A percentile compares a stretch with the other conserved stretches of the same genome.
phyloP scores from a whole-genome alignment of 495 filamentous ascomycete genomes.

The Poronia punctata region DNA sequence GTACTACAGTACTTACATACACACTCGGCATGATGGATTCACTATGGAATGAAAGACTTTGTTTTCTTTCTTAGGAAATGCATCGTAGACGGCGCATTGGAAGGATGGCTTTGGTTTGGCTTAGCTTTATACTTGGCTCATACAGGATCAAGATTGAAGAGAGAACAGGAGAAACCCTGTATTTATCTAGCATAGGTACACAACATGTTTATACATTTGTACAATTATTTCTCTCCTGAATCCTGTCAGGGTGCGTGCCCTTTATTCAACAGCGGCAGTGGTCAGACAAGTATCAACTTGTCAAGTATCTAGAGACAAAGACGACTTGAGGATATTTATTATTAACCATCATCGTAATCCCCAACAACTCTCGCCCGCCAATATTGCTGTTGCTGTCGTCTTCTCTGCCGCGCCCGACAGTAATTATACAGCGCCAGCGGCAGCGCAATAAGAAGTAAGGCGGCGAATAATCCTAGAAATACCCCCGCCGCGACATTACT shows the following conservation, averaged over 20 bases:
- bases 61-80: conserved; percentile 5
- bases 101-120: neutral
- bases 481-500: conserved; percentile 2
- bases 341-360: too few relatives aligned
- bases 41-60: conserved; percentile 6
- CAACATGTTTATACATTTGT: too few relatives aligned
- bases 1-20: neutral
- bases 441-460: conserved; percentile 1
- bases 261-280: too few relatives aligned
- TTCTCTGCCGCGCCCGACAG: conserved; percentile 2
- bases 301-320: too few relatives aligned
- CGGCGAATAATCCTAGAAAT: conserved; percentile 5
- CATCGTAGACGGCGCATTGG: conserved; percentile 15
- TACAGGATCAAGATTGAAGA: conserved; percentile 11
- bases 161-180: conserved; percentile 12
- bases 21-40: conserved; percentile 7
- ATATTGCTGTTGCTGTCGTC: too few relatives aligned
- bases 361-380: too few relatives aligned
- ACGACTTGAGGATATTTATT: too few relatives aligned
- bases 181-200: too few relatives aligned
- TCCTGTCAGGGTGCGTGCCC: too few relatives aligned
- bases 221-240: too few relatives aligned
- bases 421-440: conserved; percentile 5
- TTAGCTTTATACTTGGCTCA: too few relatives aligned
- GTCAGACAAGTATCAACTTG: too few relatives aligned